Conservation (phyloP, 139 green algal genomes). For the Chlamydomonas eustigma region DNA sequence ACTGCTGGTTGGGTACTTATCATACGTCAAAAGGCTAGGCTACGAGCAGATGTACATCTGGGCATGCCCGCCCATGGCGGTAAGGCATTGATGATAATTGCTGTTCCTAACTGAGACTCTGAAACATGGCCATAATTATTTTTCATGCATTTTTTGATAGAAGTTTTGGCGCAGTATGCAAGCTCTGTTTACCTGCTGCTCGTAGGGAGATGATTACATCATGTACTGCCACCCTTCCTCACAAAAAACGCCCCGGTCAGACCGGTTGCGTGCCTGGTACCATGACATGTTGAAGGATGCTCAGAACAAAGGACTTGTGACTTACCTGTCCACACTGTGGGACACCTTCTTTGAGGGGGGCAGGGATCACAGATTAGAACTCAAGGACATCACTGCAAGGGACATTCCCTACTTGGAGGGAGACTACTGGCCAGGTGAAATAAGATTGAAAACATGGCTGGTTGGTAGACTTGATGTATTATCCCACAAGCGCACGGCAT, state of each 20-base stretch:
- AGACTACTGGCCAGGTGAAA: constrained; percentile 95
- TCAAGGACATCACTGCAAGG: constrained; percentile 37
- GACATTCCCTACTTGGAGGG: constrained; percentile 96
- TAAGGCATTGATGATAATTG: too few relatives aligned
- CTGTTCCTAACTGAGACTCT: too few relatives aligned
- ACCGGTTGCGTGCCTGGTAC: constrained; percentile 92
- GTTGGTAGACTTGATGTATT: background rate
- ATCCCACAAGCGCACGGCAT: too few relatives aligned
- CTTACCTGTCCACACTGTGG: constrained; percentile 84
- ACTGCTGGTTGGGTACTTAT: constrained; percentile 85
- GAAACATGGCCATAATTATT: too few relatives aligned
- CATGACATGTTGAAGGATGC: constrained; percentile 74
- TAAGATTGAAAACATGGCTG: too few relatives aligned
- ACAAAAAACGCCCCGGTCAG: constrained; percentile 90
- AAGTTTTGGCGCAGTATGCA: too few relatives aligned
- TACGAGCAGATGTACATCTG: constrained; percentile 98
- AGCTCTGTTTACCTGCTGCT: background rate
- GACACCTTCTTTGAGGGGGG: constrained; percentile 91
- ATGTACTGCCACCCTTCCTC: constrained; percentile 95
- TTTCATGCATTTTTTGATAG: too few relatives aligned
- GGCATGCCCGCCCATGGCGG: constrained; percentile 92
- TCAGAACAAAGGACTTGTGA: constrained; percentile 58
- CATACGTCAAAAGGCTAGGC: constrained; percentile 78
- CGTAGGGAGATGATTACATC: constrained; percentile 98
- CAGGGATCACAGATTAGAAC: constrained; percentile 68